Percentiles rank a stretch among this genome's conserved stretches.
phyloP scores from a whole-genome alignment of 2,329 filamentous ascomycete genomes.

The Piedraia hortae region DNA sequence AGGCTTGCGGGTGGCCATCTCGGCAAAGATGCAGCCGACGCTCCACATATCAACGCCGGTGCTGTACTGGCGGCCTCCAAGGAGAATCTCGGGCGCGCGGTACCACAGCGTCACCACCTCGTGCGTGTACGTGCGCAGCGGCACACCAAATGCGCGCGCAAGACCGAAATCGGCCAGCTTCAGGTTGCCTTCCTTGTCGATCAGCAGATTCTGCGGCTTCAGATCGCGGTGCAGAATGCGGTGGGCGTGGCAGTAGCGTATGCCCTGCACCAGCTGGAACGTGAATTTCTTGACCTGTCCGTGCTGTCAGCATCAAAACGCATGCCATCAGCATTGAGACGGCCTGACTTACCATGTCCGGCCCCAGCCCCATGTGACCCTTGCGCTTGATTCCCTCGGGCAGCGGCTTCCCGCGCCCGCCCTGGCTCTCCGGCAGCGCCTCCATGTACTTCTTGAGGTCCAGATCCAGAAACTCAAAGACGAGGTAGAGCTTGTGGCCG shows the following conservation, averaged over 20 bases:
- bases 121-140: conserved; percentile 73
- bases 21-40: conserved; percentile 77
- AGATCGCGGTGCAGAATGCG: conserved; percentile 67
- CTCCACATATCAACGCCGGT: conserved; percentile 95
- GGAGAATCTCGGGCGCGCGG: conserved; percentile 64
- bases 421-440: conserved; percentile 55
- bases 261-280: conserved; percentile 59
- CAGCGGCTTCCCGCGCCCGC: conserved; percentile 59
- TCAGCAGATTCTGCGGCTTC: conserved; percentile 75
- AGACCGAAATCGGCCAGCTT: conserved; percentile 80
- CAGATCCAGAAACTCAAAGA: conserved; percentile 73
- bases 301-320: conserved; percentile 1
- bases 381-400: conserved; percentile 38
- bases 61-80: conserved; percentile 75
- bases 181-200: conserved; percentile 62
- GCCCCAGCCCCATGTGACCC: conserved; percentile 41
- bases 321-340: background rate
- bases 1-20: conserved; percentile 86
- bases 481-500: conserved; percentile 80
- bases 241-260: conserved; percentile 71
- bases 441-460: conserved; percentile 96
- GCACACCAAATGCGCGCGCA: conserved; percentile 72
- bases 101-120: conserved; percentile 93
- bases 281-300: conserved; percentile 59
- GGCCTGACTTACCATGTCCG: conserved; percentile 27